Percentiles rank a stretch among this genome's conserved stretches.
phyloP scores from a whole-genome alignment of 2,329 filamentous ascomycete genomes.

The Pseudogymnoascus verrucosus region DNA sequence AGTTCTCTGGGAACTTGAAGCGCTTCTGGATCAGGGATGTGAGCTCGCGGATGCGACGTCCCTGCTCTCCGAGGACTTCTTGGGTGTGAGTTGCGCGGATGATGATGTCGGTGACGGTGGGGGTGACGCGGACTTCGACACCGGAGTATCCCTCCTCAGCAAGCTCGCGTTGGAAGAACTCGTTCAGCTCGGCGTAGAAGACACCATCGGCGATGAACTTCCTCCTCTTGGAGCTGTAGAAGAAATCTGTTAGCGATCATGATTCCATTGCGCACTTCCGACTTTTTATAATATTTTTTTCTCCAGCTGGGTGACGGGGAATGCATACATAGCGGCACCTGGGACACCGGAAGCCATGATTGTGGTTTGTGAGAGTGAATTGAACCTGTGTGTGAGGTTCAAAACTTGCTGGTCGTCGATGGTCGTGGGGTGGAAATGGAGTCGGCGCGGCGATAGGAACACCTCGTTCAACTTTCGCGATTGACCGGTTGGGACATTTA shows the following conservation, averaged over 20 bases:
- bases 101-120: constrained; percentile 99
- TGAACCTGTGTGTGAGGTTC: constrained; percentile 23
- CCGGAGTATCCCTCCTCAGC: constrained; percentile 99
- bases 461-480: constrained; percentile 1
- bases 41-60: constrained; percentile 98
- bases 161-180: constrained; percentile 99
- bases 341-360: constrained; percentile 32
- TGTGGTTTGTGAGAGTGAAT: constrained; percentile 20
- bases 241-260: constrained; percentile 14
- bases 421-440: constrained; percentile 16
- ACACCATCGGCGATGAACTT: constrained; percentile 98
- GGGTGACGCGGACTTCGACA: constrained; percentile 99
- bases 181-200: constrained; percentile 99
- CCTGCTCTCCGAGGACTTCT: constrained; percentile 99
- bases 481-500: constrained; percentile 2
- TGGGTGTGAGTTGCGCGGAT: constrained; percentile 99
- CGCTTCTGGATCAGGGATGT: constrained; percentile 99
- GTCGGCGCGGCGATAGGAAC: constrained; percentile 4
- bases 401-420: constrained; percentile 23
- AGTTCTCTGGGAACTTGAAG: constrained; percentile 99
- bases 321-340: constrained; percentile 31
- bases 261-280: constrained; percentile 1
- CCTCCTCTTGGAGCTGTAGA: constrained; percentile 74
- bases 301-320: constrained; percentile 1
- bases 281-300: constrained; percentile 1